Evolutionary conservation across 176 grass and related monocot species (phyloP).

Genomic region (Areca catechu): DNA sequence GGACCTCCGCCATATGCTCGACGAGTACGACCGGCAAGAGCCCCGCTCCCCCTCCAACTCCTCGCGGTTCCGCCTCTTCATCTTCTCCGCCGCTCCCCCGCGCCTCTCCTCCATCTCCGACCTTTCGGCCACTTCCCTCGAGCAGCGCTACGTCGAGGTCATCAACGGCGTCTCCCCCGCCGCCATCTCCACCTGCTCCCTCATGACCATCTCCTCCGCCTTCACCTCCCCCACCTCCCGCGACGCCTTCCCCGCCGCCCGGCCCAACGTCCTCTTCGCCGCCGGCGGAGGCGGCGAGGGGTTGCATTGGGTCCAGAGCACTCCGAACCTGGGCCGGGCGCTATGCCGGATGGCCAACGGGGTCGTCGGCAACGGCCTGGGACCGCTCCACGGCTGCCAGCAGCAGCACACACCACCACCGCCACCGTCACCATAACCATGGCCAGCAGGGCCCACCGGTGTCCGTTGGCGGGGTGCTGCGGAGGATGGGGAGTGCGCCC

Average conservation of each 20-base stretch:
- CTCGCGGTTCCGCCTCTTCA: slow-evolving; percentile 19
- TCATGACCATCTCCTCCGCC: no score
- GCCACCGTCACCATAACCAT: not conserved
- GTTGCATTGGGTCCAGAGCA: slow-evolving; percentile 49
- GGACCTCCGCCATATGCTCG: slow-evolving; percentile 69
- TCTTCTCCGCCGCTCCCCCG: not conserved
- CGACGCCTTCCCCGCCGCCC: not conserved
- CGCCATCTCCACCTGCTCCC: no score
- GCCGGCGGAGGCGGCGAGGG: not conserved
- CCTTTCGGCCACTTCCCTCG: slow-evolving; percentile 8
- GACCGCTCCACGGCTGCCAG: slow-evolving; percentile 2
- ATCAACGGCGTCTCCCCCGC: slow-evolving; percentile 15
- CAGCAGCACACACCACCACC: not conserved
- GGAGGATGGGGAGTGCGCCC: not conserved
- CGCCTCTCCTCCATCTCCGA: not conserved
- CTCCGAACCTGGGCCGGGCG: slow-evolving; percentile 30
- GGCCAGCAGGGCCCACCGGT: not conserved
- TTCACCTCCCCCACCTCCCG: not conserved
- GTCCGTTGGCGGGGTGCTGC: not conserved
- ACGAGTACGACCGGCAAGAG: slow-evolving; percentile 64
- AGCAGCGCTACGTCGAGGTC: slow-evolving; percentile 25
- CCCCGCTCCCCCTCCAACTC: slow-evolving; percentile 20
- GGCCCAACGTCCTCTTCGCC: not conserved
- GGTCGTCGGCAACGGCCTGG: no score
- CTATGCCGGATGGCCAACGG: not conserved